phyloP scores from a whole-genome alignment of 371 early-diverging fungal genomes.

The Parasitella parasitica region DNA sequence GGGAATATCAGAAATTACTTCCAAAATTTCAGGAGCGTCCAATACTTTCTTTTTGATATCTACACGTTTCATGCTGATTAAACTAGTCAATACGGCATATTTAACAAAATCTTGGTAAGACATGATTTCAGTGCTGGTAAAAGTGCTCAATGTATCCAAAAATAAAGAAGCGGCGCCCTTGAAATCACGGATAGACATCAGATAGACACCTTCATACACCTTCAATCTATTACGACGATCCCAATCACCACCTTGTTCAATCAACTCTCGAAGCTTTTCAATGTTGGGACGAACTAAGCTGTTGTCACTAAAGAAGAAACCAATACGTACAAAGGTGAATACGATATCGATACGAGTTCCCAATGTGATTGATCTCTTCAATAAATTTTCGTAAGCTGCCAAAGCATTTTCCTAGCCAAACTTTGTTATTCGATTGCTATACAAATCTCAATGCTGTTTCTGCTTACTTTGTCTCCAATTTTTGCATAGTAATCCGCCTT shows the following conservation, averaged over 20 bases:
- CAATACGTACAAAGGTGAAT: conserved; percentile 90
- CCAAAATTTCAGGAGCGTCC: conserved; percentile 95
- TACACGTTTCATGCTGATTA: conserved; percentile 87
- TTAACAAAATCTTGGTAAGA: conserved; percentile 96
- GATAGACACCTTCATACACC: conserved; percentile 95
- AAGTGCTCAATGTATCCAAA: conserved; percentile 95
- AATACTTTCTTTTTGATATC: conserved; percentile 90
- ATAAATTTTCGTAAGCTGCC: conserved; percentile 75
- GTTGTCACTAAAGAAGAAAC: conserved; percentile 90
- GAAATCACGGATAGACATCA: conserved; percentile 94
- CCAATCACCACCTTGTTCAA: conserved; percentile 99
- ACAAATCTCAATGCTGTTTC: neutral
- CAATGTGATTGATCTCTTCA: conserved; percentile 85
- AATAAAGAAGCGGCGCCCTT: conserved; percentile 89
- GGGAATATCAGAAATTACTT: conserved; percentile 90
- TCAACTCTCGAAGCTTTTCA: conserved; percentile 82
- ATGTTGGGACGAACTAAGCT: conserved; percentile 77
- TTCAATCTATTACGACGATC: conserved; percentile 99
- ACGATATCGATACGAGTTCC: conserved; percentile 92
- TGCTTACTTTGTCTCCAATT: conserved; percentile 88
- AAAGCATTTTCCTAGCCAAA: conserved; percentile 78
- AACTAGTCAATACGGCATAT: conserved; percentile 90
- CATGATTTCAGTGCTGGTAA: conserved; percentile 96
- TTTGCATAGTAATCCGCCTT: conserved; percentile 90
- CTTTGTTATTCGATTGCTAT: neutral